phyloP scores from a whole-genome alignment of 2,329 filamentous ascomycete genomes.

The Cladosporium sp. region DNA sequence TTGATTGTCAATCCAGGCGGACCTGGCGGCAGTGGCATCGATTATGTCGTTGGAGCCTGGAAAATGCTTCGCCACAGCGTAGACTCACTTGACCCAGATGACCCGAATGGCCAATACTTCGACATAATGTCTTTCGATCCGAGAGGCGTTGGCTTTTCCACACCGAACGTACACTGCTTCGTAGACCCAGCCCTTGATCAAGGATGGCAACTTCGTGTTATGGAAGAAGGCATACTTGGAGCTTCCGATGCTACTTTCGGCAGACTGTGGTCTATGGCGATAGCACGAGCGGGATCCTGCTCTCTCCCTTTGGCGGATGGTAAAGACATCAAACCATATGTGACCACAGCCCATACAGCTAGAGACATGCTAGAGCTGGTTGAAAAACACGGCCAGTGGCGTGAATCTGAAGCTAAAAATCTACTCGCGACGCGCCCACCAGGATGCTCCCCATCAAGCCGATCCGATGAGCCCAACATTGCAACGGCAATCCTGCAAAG shows the following conservation, averaged over 20 bases:
- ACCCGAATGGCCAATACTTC: conserved; percentile 32
- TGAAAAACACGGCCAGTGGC: conserved; percentile 36
- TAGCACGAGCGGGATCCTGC: conserved; percentile 31
- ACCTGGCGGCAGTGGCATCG: conserved; percentile 38
- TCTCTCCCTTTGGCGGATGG: conserved; percentile 22
- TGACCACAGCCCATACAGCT: conserved; percentile 44
- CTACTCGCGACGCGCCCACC: neutral
- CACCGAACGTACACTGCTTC: conserved; percentile 34
- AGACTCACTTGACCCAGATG: conserved; percentile 14
- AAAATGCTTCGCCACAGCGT: conserved; percentile 17
- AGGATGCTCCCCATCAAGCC: neutral
- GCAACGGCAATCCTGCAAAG: neutral
- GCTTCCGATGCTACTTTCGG: conserved; percentile 39
- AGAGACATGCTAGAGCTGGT: conserved; percentile 47
- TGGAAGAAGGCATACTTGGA: conserved; percentile 31
- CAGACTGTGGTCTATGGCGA: conserved; percentile 38
- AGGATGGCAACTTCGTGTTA: conserved; percentile 34
- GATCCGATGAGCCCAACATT: neutral
- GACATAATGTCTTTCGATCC: conserved; percentile 45
- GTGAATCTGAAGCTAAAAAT: conserved; percentile 24
- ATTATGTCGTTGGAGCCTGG: conserved; percentile 26
- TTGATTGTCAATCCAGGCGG: conserved; percentile 42
- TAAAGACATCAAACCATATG: conserved; percentile 39
- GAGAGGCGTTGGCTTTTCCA: conserved; percentile 35
- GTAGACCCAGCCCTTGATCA: conserved; percentile 27